Base-by-base conservation (phyloP, 139 green algal genomes). In the Chlorokybus atmophyticus region DNA sequence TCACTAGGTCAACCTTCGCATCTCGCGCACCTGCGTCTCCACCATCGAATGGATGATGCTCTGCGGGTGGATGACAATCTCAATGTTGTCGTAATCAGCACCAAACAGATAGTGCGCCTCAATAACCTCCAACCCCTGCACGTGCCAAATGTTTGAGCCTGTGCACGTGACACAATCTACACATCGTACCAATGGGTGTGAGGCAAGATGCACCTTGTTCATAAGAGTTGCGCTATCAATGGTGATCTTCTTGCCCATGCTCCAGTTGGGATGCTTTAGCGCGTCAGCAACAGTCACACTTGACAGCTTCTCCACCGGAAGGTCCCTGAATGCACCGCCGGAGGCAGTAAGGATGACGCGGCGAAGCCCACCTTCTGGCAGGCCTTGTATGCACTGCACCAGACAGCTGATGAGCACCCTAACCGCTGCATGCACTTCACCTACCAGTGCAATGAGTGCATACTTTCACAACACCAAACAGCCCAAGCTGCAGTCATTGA, bases 1-100 rank as follows among this genome's bases (percentile, higher is more conserved):
- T n/a, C n/a, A n/a, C n/a, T n/a, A n/a, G n/a, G n/a, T n/a, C n/a
- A n/a, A n/a, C n/a, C n/a, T n/a, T n/a, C n/a, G n/a, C n/a, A n/a
- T 5, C 7, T 32, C 25, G 5, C 32, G 5, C 50, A 71, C 63
- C 63, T 68, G 58, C 0, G 90, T 97, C 74, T 98, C 91, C 31
- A 98, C 79, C 91, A 98, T 97, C 64, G 85, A 95, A 79, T 98
- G 91, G 66, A 98, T 93, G 78, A 98, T 98, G 64, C 78, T 91
- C 82, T 98, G 90, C 5, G 89, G 90, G 77, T 98, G 91, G 61
- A 98, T 93, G n/a, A 97, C 87, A 40, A 97, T 85, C 8, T 98
- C 91, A 66, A 98, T 97, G 83, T 96, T 75, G 78, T 98, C 87
- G 60, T 98, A 98, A 58, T 76, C 64, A 1, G 84, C 81, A 38